phyloP scores from a whole-genome alignment of 176 grass and related monocot genomes.

The Eremochloa ophiuroides region DNA sequence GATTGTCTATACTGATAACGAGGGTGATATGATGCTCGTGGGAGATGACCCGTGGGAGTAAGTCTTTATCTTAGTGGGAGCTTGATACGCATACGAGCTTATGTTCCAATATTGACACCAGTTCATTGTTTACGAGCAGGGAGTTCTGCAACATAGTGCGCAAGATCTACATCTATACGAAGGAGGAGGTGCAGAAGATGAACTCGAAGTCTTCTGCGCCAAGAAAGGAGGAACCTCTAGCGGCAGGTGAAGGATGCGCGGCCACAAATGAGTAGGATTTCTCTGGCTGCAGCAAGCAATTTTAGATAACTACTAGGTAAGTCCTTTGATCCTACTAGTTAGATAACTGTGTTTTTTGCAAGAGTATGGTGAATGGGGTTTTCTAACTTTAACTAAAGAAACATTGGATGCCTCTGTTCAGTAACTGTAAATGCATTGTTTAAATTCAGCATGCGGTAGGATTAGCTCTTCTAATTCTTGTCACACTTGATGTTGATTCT shows the following conservation, averaged over 20 bases:
- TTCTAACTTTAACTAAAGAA: not conserved
- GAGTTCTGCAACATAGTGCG: slow-evolving; percentile 80
- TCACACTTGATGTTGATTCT: not conserved
- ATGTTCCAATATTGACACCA: not conserved
- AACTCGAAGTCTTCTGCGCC: slow-evolving; percentile 53
- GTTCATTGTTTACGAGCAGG: slow-evolving; percentile 35
- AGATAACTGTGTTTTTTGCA: not conserved
- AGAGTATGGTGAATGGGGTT: not conserved
- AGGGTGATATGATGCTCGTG: slow-evolving; percentile 99
- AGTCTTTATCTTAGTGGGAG: slow-evolving; percentile 7
- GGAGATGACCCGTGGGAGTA: slow-evolving; percentile 99
- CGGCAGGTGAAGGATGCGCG: slow-evolving; percentile 26
- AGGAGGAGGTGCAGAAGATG: slow-evolving; percentile 91
- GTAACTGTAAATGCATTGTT: not conserved
- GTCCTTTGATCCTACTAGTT: not conserved
- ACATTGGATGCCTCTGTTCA: not conserved
- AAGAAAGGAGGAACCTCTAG: slow-evolving; percentile 38
- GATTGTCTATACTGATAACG: slow-evolving; percentile 88
- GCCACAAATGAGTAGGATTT: slow-evolving; percentile 38
- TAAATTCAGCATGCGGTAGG: not conserved
- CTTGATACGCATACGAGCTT: not conserved
- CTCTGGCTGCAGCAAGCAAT: not conserved
- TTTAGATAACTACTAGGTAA: slow-evolving; percentile 49
- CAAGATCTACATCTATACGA: slow-evolving; percentile 88
- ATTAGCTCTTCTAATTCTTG: not conserved